Evolutionary conservation across 306 rosid species (phyloP), one percentile per base, ranked within the genome.

Genomic region (Ammopiptanthus mongolicus): DNA sequence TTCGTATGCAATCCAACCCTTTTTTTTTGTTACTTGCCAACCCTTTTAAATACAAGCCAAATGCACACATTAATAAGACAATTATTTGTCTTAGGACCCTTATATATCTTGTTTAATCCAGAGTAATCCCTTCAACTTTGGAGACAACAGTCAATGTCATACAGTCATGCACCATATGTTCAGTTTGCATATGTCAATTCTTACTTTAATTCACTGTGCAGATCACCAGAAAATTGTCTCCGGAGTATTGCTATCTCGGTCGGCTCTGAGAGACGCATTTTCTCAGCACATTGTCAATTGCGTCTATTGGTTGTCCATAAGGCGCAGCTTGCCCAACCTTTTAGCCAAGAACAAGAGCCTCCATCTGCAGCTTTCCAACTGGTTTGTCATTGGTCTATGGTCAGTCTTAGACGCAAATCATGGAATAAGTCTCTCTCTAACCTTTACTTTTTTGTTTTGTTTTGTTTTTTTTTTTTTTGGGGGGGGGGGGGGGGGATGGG

Each of bases 61-160:
- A 21, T 55, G 23, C 41, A 21, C 39, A 65, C 36, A 60, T 47
- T 47, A 61, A 47, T 47, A 74, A 48, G 51, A 73, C 70, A 62
- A 33, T 23, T 56, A 23, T 25, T 37, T 71, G 34, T 22, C 10
- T 71, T 71, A 56, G 28, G 36, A 58, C 5, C 41, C 53, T 36
- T 21, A 37, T 1, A 5, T 7, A 37, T 1, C 9, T 7, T 21
- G 64, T 50, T 62, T 14, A 63, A 62, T 33, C 31, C n/a, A 21
- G 31, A 61, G 39, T 42, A 64, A 50, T 51, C 44, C 56, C 23
- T 65, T 53, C 22, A 23, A 75, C 8, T 8, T 8, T 12, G 57
- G 64, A 23, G 65, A 75, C 66, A 52, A 37, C 1, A 65, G 73
- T 75, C 73, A 75, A 23, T 64, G 80, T 75, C 73, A 23, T 8